Evolutionary conservation across 2,329 filamentous ascomycete species (phyloP).

Genomic region (Claviceps quebecensis): DNA sequence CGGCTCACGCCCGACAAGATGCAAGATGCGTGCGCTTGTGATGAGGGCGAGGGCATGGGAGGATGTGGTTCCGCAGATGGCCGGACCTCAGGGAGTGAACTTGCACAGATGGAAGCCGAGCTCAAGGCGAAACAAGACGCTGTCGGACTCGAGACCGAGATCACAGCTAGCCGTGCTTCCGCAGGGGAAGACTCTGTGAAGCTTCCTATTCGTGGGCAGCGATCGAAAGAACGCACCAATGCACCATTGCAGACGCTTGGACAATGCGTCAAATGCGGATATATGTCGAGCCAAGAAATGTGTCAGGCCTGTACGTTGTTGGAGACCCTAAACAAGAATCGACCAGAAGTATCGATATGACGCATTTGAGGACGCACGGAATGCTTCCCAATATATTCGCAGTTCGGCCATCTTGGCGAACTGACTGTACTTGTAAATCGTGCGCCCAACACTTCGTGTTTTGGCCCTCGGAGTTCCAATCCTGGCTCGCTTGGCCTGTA

Average conservation of each 20-base stretch:
- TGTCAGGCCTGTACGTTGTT: conserved; percentile 90
- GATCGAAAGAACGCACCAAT: conserved; percentile 15
- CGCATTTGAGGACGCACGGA: not conserved
- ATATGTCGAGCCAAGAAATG: conserved; percentile 84
- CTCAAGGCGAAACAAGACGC: conserved; percentile 11
- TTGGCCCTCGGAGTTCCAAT: not conserved
- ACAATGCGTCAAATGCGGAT: conserved; percentile 76
- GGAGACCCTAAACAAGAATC: conserved; percentile 77
- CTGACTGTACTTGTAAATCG: not conserved
- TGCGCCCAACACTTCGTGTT: not conserved
- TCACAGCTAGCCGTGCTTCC: conserved; percentile 12
- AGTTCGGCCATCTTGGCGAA: not conserved
- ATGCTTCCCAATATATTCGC: not conserved
- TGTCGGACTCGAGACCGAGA: conserved; percentile 18
- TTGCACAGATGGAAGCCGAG: conserved; percentile 63
- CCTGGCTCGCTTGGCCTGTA: not conserved
- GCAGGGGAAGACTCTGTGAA: conserved; percentile 16
- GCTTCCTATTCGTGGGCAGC: conserved; percentile 19
- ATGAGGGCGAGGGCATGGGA: conserved; percentile 31
- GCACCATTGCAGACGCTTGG: conserved; percentile 59
- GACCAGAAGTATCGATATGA: conserved; percentile 43
- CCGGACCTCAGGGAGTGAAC: conserved; percentile 55
- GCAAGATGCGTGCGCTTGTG: conserved; percentile 21
- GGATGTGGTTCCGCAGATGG: conserved; percentile 60
- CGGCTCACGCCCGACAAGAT: conserved; percentile 39